A percentile compares a stretch with the other conserved stretches of the same genome.
phyloP scores from a whole-genome alignment of 768 basidiomycete genomes.

The Lactarius akahatsu region DNA sequence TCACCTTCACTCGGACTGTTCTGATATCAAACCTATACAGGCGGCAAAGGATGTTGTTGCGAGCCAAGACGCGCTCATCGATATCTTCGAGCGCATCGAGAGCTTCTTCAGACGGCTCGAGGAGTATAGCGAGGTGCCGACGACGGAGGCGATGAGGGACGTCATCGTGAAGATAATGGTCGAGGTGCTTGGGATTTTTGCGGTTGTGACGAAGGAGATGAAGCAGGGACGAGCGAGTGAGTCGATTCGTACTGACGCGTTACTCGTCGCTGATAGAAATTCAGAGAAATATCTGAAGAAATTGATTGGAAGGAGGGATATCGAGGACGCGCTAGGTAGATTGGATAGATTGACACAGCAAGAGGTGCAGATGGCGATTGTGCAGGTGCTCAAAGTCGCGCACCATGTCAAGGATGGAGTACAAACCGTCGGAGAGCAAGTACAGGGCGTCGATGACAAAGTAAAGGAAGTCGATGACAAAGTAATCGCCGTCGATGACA shows the following conservation, averaged over 20 bases:
- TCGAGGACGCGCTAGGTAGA: neutral
- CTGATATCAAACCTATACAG: neutral
- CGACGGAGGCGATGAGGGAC: neutral
- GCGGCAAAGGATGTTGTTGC: neutral
- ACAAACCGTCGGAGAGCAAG: neutral
- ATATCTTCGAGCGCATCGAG: neutral
- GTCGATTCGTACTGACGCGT: neutral
- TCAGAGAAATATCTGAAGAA: neutral
- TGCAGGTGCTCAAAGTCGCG: neutral
- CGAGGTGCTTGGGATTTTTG: neutral
- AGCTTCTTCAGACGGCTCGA: neutral
- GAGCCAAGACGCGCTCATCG: neutral
- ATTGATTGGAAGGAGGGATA: neutral
- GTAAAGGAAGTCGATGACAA: too few relatives aligned
- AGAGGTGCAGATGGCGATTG: neutral
- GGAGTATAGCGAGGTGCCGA: neutral
- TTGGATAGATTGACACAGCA: neutral
- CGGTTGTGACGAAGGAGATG: neutral
- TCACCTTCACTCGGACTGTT: neutral
- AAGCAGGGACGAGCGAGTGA: constrained; percentile 1
- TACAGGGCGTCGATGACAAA: too few relatives aligned
- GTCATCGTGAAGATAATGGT: constrained; percentile 5
- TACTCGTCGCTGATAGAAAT: neutral
- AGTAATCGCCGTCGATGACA: neutral
- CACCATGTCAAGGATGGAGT: neutral